Evolutionary conservation across 192 early-diverging fungal species (phyloP).

Genomic region (Hyaloraphidium curvatum): DNA sequence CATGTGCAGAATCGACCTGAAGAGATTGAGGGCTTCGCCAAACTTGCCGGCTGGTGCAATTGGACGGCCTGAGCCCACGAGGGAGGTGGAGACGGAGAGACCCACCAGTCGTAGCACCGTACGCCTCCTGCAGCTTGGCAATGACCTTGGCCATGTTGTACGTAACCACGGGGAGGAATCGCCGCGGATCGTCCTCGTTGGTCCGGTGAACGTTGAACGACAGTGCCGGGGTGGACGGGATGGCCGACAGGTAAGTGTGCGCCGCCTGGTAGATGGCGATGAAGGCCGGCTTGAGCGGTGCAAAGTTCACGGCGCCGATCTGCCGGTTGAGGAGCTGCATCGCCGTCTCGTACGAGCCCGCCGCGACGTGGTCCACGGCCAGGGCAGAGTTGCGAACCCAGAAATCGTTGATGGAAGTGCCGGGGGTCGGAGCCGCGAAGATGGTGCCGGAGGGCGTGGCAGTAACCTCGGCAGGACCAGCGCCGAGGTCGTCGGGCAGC

Average conservation of each 20-base stretch:
- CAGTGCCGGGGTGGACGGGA: conserved; percentile 37
- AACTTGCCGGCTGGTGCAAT: conserved; percentile 20
- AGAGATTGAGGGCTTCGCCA: conserved; percentile 49
- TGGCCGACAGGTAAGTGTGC: conserved; percentile 37
- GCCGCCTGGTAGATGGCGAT: conserved; percentile 64
- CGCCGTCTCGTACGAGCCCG: conserved; percentile 84
- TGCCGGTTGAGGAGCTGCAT: conserved; percentile 87
- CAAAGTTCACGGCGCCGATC: conserved; percentile 84
- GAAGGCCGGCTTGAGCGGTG: conserved; percentile 72
- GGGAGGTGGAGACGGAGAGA: background rate
- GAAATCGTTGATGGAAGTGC: conserved; percentile 40
- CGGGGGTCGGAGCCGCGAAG: conserved; percentile 57
- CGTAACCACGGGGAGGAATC: conserved; percentile 32
- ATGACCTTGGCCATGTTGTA: conserved; percentile 37
- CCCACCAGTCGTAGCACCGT: conserved; percentile 58
- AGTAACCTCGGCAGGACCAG: conserved; percentile 29
- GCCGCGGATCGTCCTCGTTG: conserved; percentile 24
- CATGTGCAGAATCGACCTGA: conserved; percentile 56
- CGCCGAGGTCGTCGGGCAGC: conserved; percentile 40
- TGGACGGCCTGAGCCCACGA: background rate
- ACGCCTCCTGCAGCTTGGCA: conserved; percentile 64
- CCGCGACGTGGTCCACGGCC: conserved; percentile 84
- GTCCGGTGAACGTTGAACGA: conserved; percentile 49
- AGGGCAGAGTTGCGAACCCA: conserved; percentile 75
- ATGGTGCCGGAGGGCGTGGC: conserved; percentile 26